Evolutionary conservation across 768 basidiomycete species (phyloP).

Genomic region (Mycena galericulata): DNA sequence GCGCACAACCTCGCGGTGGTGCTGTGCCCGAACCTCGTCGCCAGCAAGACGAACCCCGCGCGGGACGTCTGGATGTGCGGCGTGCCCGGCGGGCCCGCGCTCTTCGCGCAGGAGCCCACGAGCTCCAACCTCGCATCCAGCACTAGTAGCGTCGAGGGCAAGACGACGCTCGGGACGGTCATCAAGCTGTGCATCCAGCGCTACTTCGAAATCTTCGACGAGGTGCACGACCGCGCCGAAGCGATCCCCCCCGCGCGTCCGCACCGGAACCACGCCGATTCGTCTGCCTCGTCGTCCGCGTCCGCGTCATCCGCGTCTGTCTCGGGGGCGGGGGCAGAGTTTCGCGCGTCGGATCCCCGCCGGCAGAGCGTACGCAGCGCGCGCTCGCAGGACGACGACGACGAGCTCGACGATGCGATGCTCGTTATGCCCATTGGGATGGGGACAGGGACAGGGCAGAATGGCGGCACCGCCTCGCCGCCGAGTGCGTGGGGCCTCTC

Average conservation of each 20-base stretch:
- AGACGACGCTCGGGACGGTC: slow-evolving; percentile 76
- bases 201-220: slow-evolving; percentile 90
- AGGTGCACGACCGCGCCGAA: slow-evolving; percentile 78
- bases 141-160: slow-evolving; percentile 54
- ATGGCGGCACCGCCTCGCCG: slow-evolving; percentile 32
- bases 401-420: slow-evolving; percentile 82
- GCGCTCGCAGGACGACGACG: slow-evolving; percentile 65
- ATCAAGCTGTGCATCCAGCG: slow-evolving; percentile 83
- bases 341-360: slow-evolving; percentile 33
- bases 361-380: slow-evolving; percentile 36
- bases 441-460: slow-evolving; percentile 23
- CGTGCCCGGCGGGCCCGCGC: slow-evolving; percentile 62
- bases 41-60: slow-evolving; percentile 68
- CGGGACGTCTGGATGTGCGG: slow-evolving; percentile 82
- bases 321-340: too few relatives aligned
- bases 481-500: slow-evolving; percentile 53
- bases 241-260: slow-evolving; percentile 53
- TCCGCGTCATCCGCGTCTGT: slow-evolving; percentile 12
- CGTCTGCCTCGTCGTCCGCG: slow-evolving; percentile 38
- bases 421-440: slow-evolving; percentile 79
- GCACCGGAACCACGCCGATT: slow-evolving; percentile 45
- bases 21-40: slow-evolving; percentile 83
- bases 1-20: slow-evolving; percentile 87
- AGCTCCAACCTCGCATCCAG: slow-evolving; percentile 32
- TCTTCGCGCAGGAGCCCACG: slow-evolving; percentile 45